Base-by-base conservation (phyloP, 2,329 filamentous ascomycete genomes). In the Stagonosporopsis vannaccii region DNA sequence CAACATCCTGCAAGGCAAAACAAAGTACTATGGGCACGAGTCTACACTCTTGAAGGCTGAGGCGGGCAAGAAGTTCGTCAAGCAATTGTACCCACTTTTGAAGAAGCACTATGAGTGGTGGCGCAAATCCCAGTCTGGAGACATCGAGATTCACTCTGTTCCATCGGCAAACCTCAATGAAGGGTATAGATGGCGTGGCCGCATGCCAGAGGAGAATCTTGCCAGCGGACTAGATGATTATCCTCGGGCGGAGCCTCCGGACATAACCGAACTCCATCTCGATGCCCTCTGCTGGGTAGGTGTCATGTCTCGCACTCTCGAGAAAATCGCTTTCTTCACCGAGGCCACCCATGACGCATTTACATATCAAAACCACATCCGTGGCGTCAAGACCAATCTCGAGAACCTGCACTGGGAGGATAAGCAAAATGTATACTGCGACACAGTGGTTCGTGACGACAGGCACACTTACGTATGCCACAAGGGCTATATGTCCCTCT, bases 211-310 rank as follows among this genome's bases (percentile, higher is more conserved):
- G 40, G 92, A 96, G 72, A 89, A 94, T 60, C 81, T 96, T 43
- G 95, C 94, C 11, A 96, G 91, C 54, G 94, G 94, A 1, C 84
- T 98, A 2, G 94, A 98, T 69, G 94, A 98, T 78, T 98, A 97
- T 72, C 94, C 94, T 39, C 90, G 94, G 33, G 84, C 92, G 7
- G 91, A 95, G 74, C 92, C 94, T 5, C 94, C 94, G 19, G 92
- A 97, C 73, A 91, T 92, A 0, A 92, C 90, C 66, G 94, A 98
- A 84, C 84, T 98, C 47, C 93, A 98, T 75, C 87, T 95, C 22
- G 94, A 98, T 76, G 83, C 97, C 46, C 89, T 98, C 74, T 90
- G 90, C 40, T 98, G 94, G 94, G 90, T 98, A 76, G 93, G 92
- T n/a, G 85, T 97, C 77, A 96, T 96, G 90, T 88, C 90, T 44